These are phyloP conservation scores for Colletotrichum brevisporum DNA, from an alignment of 2,329 filamentous ascomycete genomes.

Conservation along the genomic window DNA sequence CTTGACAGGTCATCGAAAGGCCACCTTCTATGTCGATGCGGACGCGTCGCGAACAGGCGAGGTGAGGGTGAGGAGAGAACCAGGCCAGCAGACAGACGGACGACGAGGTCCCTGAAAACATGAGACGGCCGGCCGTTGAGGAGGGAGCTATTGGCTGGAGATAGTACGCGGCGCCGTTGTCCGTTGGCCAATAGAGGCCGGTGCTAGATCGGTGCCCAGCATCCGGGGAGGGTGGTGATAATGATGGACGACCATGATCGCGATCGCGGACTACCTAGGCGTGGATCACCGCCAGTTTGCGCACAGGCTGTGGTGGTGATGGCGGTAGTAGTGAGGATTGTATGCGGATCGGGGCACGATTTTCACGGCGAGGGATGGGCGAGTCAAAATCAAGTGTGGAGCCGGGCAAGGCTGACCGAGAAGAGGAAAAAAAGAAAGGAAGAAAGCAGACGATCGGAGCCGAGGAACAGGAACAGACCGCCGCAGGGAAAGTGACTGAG, in stretches of 20 bases:
- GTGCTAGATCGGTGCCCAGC: constrained; percentile 9
- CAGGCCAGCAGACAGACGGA: neutral
- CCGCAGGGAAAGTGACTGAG: no score
- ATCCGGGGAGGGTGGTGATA: constrained; percentile 1
- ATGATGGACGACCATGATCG: constrained; percentile 12
- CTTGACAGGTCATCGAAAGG: no score
- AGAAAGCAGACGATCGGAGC: no score
- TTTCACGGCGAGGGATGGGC: no score
- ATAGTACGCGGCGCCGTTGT: constrained; percentile 5
- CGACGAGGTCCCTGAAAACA: constrained; percentile 9
- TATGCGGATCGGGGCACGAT: no score
- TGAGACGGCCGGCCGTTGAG: constrained; percentile 20
- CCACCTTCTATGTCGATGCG: neutral
- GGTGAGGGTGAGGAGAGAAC: neutral
- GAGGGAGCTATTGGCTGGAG: constrained; percentile 5
- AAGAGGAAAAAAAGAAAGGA: no score
- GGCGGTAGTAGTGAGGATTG: neutral
- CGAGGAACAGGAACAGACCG: no score
- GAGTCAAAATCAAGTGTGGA: no score
- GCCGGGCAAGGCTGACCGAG: no score
- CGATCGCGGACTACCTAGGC: neutral
- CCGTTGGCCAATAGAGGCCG: constrained; percentile 15
- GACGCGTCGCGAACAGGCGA: neutral
- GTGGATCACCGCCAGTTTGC: constrained; percentile 10
- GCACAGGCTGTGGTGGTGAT: neutral